These are phyloP conservation scores for Tulasnella sp. DNA, from an alignment of 768 basidiomycete genomes.

Conservation along the genomic window DNA sequence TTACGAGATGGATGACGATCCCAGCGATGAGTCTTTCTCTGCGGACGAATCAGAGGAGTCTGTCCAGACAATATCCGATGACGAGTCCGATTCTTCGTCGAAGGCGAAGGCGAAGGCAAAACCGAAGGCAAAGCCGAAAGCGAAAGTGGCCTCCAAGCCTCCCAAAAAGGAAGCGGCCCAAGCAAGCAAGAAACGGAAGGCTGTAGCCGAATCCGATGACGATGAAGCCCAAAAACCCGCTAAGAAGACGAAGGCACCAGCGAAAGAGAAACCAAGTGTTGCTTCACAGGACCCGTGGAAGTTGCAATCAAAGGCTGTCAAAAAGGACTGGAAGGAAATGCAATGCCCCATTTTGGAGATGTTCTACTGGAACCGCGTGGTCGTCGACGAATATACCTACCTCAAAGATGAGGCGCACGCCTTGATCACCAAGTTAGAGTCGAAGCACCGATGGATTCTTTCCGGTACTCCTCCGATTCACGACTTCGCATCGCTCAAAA, in stretches of 20 bases:
- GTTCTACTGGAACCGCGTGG: conserved; percentile 81
- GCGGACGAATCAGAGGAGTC: conserved; percentile 5
- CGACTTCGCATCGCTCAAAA: conserved; percentile 83
- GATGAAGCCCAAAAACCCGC: conserved; percentile 35
- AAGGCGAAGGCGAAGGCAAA: conserved; percentile 16
- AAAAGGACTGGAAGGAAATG: conserved; percentile 68
- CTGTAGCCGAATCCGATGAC: conserved; percentile 39
- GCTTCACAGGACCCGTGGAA: conserved; percentile 55
- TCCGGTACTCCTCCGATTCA: conserved; percentile 92
- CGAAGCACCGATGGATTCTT: conserved; percentile 85
- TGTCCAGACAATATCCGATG: conserved; percentile 21
- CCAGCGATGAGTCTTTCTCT: neutral
- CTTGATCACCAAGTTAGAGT: conserved; percentile 62
- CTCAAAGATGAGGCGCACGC: conserved; percentile 69
- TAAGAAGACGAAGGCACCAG: conserved; percentile 21
- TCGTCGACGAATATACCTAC: conserved; percentile 94
- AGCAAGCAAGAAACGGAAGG: conserved; percentile 11
- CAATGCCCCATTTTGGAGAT: conserved; percentile 77
- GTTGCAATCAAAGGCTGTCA: conserved; percentile 47
- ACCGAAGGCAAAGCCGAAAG: conserved; percentile 21
- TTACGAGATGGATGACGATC: conserved; percentile 10
- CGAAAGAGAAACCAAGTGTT: conserved; percentile 17
- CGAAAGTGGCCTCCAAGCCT: conserved; percentile 12
- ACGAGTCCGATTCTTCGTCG: conserved; percentile 34
- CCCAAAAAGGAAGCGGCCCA: neutral